These are phyloP conservation scores for Sugiyamaella smithiae DNA, from an alignment of 805 yeast species.

Conservation along the genomic window DNA sequence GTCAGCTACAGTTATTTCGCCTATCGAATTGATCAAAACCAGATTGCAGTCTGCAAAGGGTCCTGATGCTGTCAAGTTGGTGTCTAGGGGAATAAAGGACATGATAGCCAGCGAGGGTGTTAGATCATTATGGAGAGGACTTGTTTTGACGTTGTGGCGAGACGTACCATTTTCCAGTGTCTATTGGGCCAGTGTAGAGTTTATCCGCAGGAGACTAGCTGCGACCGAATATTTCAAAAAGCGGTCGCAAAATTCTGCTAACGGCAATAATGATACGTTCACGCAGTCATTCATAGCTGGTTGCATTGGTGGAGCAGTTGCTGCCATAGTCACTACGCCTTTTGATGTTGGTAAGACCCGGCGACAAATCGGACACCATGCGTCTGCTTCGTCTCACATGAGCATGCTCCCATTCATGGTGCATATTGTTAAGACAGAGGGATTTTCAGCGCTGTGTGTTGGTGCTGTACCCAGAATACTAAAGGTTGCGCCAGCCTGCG, in stretches of 20 bases:
- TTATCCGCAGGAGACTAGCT: constrained; percentile 35
- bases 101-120: constrained; percentile 59
- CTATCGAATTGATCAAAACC: constrained; percentile 83
- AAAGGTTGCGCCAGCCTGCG: constrained; percentile 96
- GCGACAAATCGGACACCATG: constrained; percentile 60
- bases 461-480: constrained; percentile 83
- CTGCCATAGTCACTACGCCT: constrained; percentile 88
- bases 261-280: constrained; percentile 24
- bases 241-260: constrained; percentile 20
- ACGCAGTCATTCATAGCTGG: constrained; percentile 65
- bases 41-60: constrained; percentile 66
- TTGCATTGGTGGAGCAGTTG: constrained; percentile 75
- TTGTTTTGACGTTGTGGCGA: constrained; percentile 87
- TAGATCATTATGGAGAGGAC: constrained; percentile 72
- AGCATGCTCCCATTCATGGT: constrained; percentile 67
- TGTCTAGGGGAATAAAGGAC: constrained; percentile 48
- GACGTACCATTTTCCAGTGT: constrained; percentile 96
- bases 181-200: constrained; percentile 89
- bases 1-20: constrained; percentile 84
- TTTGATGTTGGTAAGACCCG: constrained; percentile 97
- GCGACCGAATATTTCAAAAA: constrained; percentile 18
- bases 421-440: constrained; percentile 68
- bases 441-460: constrained; percentile 76
- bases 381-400: constrained; percentile 26
- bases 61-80: constrained; percentile 27